A percentile compares a stretch with the other conserved stretches of the same genome.
These are phyloP conservation scores for Cercospora sp. DNA, from an alignment of 2,329 filamentous ascomycete genomes.

Conservation along the genomic window DNA sequence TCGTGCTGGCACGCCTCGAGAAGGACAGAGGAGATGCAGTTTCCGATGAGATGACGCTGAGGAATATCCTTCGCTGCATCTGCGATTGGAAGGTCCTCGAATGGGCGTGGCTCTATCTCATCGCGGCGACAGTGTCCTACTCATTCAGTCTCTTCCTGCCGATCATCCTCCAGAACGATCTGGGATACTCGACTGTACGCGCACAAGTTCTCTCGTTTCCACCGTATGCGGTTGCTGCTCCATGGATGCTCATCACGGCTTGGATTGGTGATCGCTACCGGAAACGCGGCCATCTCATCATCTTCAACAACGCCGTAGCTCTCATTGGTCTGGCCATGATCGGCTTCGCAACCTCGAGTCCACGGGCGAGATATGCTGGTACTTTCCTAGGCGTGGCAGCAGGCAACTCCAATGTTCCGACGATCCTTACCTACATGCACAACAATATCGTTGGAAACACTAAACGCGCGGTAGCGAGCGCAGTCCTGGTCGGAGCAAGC, in stretches of 20 bases:
- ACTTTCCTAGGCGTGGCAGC: neutral
- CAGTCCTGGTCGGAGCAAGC: neutral
- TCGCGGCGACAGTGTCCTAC: slow-evolving; percentile 63
- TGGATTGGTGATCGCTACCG: neutral
- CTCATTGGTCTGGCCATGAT: neutral
- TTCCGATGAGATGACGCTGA: slow-evolving; percentile 8
- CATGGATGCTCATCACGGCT: neutral
- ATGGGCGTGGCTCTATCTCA: slow-evolving; percentile 18
- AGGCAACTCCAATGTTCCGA: neutral
- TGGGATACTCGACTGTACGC: neutral
- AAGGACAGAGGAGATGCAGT: neutral
- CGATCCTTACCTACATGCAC: neutral
- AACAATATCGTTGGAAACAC: neutral
- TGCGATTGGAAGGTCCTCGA: slow-evolving; percentile 8
- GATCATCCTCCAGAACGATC: slow-evolving; percentile 56
- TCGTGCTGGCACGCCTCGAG: neutral
- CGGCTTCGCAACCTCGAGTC: neutral
- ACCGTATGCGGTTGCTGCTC: neutral
- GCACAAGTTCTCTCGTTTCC: neutral
- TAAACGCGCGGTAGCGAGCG: neutral
- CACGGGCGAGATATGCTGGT: neutral
- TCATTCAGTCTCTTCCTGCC: slow-evolving; percentile 77
- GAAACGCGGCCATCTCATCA: neutral
- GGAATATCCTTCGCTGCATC: neutral
- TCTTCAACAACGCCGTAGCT: neutral